These are phyloP conservation scores for Tubosaeta brunneosetosa DNA, from an alignment of 768 basidiomycete genomes.

Conservation along the genomic window DNA sequence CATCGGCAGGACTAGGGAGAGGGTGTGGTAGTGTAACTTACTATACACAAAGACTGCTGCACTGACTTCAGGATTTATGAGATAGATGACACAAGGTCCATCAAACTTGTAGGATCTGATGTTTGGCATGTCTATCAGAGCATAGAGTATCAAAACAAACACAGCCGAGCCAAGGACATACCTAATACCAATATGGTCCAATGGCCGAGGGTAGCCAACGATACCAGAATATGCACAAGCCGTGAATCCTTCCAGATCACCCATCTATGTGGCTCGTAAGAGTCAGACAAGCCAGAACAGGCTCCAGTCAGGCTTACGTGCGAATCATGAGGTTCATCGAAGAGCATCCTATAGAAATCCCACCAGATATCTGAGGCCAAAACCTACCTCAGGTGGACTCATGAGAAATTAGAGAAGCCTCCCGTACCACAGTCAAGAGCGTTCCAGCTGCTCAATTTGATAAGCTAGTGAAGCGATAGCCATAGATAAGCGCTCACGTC, in stretches of 20 bases:
- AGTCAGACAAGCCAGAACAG: neutral
- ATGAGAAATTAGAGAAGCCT: neutral
- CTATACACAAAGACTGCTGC: slow-evolving; percentile 13
- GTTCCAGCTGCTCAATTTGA: neutral
- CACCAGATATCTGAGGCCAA: slow-evolving; percentile 1
- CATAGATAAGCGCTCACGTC: slow-evolving; percentile 3
- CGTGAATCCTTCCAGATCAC: slow-evolving; percentile 10
- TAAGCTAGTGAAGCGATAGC: neutral
- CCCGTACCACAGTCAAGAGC: slow-evolving; percentile 2
- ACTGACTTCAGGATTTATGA: neutral
- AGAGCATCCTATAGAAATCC: slow-evolving; percentile 6
- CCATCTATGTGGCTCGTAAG: slow-evolving; percentile 6
- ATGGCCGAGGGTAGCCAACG: slow-evolving; percentile 6
- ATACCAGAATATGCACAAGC: slow-evolving; percentile 2
- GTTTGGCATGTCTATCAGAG: slow-evolving; percentile 1
- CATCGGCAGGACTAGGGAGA: neutral
- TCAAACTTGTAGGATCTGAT: neutral
- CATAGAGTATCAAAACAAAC: neutral
- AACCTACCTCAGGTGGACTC: neutral
- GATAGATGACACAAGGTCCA: neutral
- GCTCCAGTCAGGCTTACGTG: slow-evolving; percentile 3
- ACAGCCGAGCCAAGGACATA: neutral
- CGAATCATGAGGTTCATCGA: slow-evolving; percentile 16
- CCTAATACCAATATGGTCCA: slow-evolving; percentile 7
- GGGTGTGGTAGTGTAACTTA: neutral